phyloP scores from a whole-genome alignment of 352 stramenopile species.

The Elongisporangium anandrum region DNA sequence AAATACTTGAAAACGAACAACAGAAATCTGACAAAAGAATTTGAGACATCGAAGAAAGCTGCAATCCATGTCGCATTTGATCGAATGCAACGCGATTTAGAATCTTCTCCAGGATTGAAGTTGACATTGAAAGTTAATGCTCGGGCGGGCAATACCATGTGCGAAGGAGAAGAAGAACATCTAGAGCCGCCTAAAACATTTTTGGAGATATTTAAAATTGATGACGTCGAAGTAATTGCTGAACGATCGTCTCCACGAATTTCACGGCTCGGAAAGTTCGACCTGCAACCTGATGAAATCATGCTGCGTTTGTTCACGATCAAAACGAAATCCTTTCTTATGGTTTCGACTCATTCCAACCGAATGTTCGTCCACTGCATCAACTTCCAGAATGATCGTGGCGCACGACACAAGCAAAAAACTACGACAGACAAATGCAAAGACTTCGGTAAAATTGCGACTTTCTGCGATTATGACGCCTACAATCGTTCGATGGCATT shows the following conservation, averaged over 20 bases:
- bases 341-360: conserved; percentile 11
- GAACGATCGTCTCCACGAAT: too few relatives aligned
- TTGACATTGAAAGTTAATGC: too few relatives aligned
- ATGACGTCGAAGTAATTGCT: too few relatives aligned
- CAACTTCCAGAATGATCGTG: conserved; percentile 6
- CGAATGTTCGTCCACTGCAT: conserved; percentile 18
- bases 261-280: too few relatives aligned
- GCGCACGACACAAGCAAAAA: conserved; percentile 3
- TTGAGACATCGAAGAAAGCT: neutral
- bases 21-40: neutral
- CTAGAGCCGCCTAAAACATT: neutral
- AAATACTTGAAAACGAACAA: conserved; percentile 12
- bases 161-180: too few relatives aligned
- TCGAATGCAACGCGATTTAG: too few relatives aligned
- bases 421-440: conserved; percentile 2
- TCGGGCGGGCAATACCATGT: too few relatives aligned
- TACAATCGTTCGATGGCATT: conserved; percentile 17
- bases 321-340: conserved; percentile 16
- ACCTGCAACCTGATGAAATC: conserved; percentile 4
- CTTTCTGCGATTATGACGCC: conserved; percentile 19
- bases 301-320: conserved; percentile 23
- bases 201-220: too few relatives aligned
- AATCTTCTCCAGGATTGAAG: too few relatives aligned
- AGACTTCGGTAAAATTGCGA: conserved; percentile 16
- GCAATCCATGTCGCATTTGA: too few relatives aligned